Evolutionary conservation across 2,329 filamentous ascomycete genomes (phyloP).

Genomic region (Sporothrix euskadiensis): DNA sequence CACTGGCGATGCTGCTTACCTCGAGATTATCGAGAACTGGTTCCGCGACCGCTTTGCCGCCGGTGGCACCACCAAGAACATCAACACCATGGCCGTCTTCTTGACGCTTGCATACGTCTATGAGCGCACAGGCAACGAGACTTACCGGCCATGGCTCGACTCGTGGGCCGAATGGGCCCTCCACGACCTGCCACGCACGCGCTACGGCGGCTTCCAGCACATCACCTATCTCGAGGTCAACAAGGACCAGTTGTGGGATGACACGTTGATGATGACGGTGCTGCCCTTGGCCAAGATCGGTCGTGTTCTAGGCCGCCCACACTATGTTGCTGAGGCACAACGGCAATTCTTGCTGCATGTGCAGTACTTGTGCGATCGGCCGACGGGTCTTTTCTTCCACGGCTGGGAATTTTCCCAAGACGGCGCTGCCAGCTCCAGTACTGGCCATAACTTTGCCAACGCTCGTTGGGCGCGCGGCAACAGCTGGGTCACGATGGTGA

Average conservation of each 20-base stretch:
- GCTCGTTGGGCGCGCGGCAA: conserved; percentile 64
- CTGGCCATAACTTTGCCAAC: conserved; percentile 61
- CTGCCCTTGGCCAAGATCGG: conserved; percentile 80
- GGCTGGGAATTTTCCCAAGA: conserved; percentile 75
- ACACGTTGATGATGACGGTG: conserved; percentile 87
- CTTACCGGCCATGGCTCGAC: conserved; percentile 75
- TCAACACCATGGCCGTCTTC: conserved; percentile 81
- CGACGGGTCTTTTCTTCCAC: conserved; percentile 75
- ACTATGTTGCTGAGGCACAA: conserved; percentile 77
- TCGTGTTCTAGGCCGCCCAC: conserved; percentile 64
- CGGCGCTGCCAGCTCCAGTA: neutral
- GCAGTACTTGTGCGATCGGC: conserved; percentile 73
- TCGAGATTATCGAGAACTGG: conserved; percentile 72
- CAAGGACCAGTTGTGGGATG: conserved; percentile 77
- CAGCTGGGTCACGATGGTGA: conserved; percentile 78
- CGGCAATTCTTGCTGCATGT: conserved; percentile 75
- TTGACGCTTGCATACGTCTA: conserved; percentile 76
- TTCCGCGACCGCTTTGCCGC: conserved; percentile 67
- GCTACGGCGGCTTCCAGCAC: conserved; percentile 72
- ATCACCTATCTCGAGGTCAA: conserved; percentile 72
- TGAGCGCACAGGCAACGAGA: conserved; percentile 67
- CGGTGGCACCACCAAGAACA: conserved; percentile 78
- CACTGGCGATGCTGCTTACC: conserved; percentile 60
- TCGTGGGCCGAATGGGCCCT: conserved; percentile 82
- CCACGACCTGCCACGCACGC: conserved; percentile 71